Evolutionary conservation across 2,329 filamentous ascomycete genomes (phyloP).

Genomic region (Stachybotrys echinatus): DNA sequence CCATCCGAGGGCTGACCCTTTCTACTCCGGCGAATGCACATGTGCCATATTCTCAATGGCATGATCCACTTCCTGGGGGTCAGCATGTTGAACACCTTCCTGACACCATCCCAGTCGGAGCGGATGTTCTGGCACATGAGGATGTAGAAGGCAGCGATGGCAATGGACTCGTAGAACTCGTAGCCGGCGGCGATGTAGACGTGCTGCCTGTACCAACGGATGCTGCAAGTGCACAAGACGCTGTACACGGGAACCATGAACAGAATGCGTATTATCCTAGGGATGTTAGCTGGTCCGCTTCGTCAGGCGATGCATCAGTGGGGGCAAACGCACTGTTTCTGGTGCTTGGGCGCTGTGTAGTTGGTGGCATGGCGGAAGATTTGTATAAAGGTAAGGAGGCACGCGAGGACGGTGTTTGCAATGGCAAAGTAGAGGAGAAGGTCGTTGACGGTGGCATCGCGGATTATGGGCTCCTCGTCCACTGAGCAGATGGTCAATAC

Average conservation of each 20-base stretch:
- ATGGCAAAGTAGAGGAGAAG: conserved; percentile 48
- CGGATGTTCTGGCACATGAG: conserved; percentile 77
- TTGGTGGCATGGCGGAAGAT: conserved; percentile 54
- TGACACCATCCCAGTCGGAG: conserved; percentile 72
- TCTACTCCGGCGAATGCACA: conserved; percentile 32
- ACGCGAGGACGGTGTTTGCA: conserved; percentile 42
- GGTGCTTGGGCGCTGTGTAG: conserved; percentile 56
- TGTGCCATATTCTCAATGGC: conserved; percentile 66
- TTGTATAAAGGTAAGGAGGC: conserved; percentile 48
- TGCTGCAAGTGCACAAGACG: conserved; percentile 66
- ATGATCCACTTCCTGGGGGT: conserved; percentile 66
- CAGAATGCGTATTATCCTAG: conserved; percentile 78
- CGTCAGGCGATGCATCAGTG: neutral
- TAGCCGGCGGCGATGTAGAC: conserved; percentile 78
- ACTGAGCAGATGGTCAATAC: conserved; percentile 1
- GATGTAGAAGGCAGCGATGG: conserved; percentile 81
- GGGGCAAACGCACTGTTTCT: conserved; percentile 43
- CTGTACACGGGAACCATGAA: conserved; percentile 84
- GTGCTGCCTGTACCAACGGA: conserved; percentile 69
- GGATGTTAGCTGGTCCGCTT: conserved; percentile 1
- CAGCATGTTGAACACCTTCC: conserved; percentile 71
- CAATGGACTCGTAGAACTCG: conserved; percentile 86
- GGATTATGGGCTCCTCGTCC: conserved; percentile 26
- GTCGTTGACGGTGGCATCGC: conserved; percentile 47
- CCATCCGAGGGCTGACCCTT: conserved; percentile 54